Evolutionary conservation across 1,284 basidiomycete genomes (phyloP), one percentile per base, ranked within the genome.

Genomic region (Boletus holoroseus): DNA sequence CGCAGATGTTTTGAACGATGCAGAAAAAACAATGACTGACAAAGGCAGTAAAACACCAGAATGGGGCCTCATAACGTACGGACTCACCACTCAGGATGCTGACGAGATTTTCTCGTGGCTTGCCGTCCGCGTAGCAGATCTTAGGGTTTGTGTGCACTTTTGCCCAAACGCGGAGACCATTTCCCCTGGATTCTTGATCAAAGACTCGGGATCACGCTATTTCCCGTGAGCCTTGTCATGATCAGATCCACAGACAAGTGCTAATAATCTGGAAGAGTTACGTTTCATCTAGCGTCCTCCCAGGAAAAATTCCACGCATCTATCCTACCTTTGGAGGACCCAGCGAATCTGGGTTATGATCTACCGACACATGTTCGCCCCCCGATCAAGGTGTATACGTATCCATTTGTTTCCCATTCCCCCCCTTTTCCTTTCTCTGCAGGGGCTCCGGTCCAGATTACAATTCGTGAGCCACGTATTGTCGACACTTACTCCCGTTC

Each of bases 51-150:
- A 46, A 28, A 32, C 55, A 24, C 38, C 48, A n/a, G 55, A 58
- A 34, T 73, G 71, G 69, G 74, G 63, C 11, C 55, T 76, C 16
- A 42, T 74, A 43, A 68, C 70, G n/a, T 75, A 71, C 47, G 74
- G 71, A 7, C 54, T 76, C 18, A 22, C 50, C 8, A 46, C 56
- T 22, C 53, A 60, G 32, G 62, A 62, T 48, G 62, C 63, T 20
- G 56, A 58, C 18, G 26, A 51, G 27, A 49, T 62, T n/a, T 39
- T 62, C 7, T 51, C 50, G 2, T 53, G 51, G 31, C 50, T 67
- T n/a, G 45, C 60, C 15, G 37, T 37, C 11, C 37, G 50, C 11
- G 48, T 55, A 6, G 56, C 54, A 43, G 56, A 55, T 32, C 55
- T 73, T 45, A 68, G 58, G 49, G 72, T 64, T n/a, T 66, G 62